Conservation (phyloP, 2,329 filamentous ascomycete species). For the Neofusicoccum cordaticola region DNA sequence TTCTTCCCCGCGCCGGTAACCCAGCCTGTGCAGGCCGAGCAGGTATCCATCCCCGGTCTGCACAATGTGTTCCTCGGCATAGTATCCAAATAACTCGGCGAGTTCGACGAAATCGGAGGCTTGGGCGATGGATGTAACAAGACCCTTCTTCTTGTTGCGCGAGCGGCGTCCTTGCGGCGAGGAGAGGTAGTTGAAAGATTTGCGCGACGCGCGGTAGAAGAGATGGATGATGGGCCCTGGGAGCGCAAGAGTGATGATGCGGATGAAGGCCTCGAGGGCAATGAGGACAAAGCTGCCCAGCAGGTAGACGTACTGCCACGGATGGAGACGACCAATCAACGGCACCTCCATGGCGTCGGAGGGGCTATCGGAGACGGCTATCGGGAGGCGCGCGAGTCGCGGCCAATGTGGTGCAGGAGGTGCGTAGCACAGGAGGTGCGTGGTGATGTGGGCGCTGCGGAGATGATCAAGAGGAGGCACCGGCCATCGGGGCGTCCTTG, state of each 20-base stretch:
- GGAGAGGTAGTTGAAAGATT: slow-evolving; percentile 75
- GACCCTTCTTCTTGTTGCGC: slow-evolving; percentile 67
- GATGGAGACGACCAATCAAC: slow-evolving; percentile 58
- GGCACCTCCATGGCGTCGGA: slow-evolving; percentile 53
- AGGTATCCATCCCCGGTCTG: slow-evolving; percentile 94
- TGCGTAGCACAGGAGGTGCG: slow-evolving; percentile 10
- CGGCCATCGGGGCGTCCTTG: slow-evolving; percentile 7
- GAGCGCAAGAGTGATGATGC: slow-evolving; percentile 81
- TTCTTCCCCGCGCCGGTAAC: slow-evolving; percentile 79
- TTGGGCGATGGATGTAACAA: slow-evolving; percentile 76
- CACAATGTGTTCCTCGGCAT: slow-evolving; percentile 92
- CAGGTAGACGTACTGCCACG: slow-evolving; percentile 81
- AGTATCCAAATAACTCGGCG: slow-evolving; percentile 87
- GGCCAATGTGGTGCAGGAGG: slow-evolving; percentile 1
- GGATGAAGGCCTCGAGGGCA: slow-evolving; percentile 75
- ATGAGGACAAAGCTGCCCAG: slow-evolving; percentile 81
- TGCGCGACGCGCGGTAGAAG: slow-evolving; percentile 78
- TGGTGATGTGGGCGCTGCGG: not conserved
- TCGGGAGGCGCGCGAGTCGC: not conserved
- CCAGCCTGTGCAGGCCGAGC: slow-evolving; percentile 82
- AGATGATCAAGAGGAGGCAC: slow-evolving; percentile 14
- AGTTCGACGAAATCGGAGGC: slow-evolving; percentile 91
- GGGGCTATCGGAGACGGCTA: not conserved
- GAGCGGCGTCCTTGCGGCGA: slow-evolving; percentile 67
- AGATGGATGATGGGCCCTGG: slow-evolving; percentile 78